phyloP scores from a whole-genome alignment of 495 filamentous ascomycete species.

The Cercophora newfieldiana region DNA sequence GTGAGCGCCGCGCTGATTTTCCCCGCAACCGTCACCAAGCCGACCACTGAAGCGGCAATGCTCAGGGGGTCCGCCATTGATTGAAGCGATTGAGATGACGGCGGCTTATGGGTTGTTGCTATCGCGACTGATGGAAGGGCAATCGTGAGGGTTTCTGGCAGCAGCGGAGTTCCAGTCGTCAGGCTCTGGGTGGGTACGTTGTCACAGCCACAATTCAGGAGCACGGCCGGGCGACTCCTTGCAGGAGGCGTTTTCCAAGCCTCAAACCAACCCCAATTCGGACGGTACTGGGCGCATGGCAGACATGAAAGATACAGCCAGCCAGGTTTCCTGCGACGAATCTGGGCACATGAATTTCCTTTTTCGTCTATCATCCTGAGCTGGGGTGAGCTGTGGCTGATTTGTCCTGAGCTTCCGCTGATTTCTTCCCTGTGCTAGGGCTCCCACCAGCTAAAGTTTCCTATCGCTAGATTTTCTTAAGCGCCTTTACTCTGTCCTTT shows the following conservation, averaged over 20 bases:
- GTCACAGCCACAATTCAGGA: not conserved
- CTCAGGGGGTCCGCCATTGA: slow-evolving; percentile 17
- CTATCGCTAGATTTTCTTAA: too few species aligned
- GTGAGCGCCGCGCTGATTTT: slow-evolving; percentile 3
- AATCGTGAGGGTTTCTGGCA: not conserved
- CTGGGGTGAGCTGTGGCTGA: too few species aligned
- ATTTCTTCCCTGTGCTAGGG: too few species aligned
- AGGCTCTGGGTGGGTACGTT: not conserved
- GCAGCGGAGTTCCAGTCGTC: not conserved
- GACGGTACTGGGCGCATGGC: too few species aligned
- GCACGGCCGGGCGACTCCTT: not conserved
- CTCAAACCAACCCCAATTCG: not conserved
- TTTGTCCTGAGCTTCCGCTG: too few species aligned
- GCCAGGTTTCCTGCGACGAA: too few species aligned
- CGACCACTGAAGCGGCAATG: slow-evolving; percentile 10
- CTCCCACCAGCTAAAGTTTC: too few species aligned
- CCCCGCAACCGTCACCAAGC: slow-evolving; percentile 2
- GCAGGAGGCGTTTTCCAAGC: not conserved
- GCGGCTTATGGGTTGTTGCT: not conserved
- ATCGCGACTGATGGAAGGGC: not conserved
- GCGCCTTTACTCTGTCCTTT: too few species aligned
- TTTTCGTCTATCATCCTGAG: too few species aligned
- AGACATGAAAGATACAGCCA: too few species aligned
- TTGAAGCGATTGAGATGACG: not conserved
- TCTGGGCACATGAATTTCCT: too few species aligned